Base-by-base conservation (phyloP, 768 basidiomycete genomes). In the Hygrophoropsis aurantiaca region DNA sequence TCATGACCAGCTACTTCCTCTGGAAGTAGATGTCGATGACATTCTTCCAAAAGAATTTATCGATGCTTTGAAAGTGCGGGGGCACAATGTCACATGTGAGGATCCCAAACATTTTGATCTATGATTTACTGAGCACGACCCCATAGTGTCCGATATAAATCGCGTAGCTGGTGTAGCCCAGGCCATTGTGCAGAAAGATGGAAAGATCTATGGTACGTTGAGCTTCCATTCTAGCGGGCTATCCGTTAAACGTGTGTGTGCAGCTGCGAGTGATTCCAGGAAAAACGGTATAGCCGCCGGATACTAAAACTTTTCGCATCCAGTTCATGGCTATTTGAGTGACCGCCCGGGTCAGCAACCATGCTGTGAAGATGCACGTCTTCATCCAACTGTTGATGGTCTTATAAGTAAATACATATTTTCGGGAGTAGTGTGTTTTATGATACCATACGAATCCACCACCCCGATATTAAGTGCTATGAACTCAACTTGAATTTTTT, bases 221-320 rank as follows among this genome's bases (percentile, higher is more conserved):
- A 26, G 40, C 44, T 13, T 35, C 16, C 32, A 27, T 48, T 48
- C 23, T 15, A 9, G 11, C 5, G 23, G 5, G 38, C 11, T 20
- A 7, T 32, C 41, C 32, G 50, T 24, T 3, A 38, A 55, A 24
- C 54, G 39, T 26, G 33, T 26, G 15, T 30, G 20, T 20, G 36
- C 55, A 88, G 93, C 90, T 51, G 87, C 90, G 8, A 91, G 89
- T 60, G 94, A 97, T 66, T 91, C 89, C 16, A 79, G 93, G 60
- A 95, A 94, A 74, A 88, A 92, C 53, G 93, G 93, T n/a, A 78
- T 93, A 34, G 89, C 94, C 4, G 83, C 88, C 39, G 94, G 88
- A 3, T 94, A 94, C 67, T 91, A 59, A 66, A 30, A 13, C n/a
- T n/a, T n/a, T 30, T 13, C 27, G 27, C 7, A 13, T 13, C 27